A percentile compares a stretch with the other conserved stretches of the same genome.
phyloP scores from a whole-genome alignment of 1,284 basidiomycete genomes.

The Grifola frondosa region DNA sequence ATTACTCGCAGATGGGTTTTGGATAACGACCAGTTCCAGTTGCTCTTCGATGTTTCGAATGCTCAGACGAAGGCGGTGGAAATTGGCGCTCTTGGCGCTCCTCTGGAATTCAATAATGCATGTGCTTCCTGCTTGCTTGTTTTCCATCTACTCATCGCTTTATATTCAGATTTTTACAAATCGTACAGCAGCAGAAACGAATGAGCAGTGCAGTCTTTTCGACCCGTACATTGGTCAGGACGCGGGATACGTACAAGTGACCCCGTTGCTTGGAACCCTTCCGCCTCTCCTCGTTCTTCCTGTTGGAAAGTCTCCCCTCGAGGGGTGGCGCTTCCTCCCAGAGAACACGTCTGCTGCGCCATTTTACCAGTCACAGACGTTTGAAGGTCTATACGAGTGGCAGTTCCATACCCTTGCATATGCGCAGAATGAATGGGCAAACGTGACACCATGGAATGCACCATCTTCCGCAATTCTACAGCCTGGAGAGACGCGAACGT shows the following conservation, averaged over 20 bases:
- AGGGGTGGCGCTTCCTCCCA: constrained; percentile 59
- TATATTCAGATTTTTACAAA: constrained; percentile 51
- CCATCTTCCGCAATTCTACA: constrained; percentile 50
- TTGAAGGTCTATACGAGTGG: constrained; percentile 61
- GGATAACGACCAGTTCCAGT: constrained; percentile 41
- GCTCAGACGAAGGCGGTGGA: constrained; percentile 47
- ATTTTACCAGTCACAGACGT: constrained; percentile 60
- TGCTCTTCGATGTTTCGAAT: constrained; percentile 54
- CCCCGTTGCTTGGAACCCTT: constrained; percentile 54
- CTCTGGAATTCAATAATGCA: constrained; percentile 59
- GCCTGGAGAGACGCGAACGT: constrained; percentile 50
- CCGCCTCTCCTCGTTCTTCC: constrained; percentile 53
- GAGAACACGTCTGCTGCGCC: constrained; percentile 46
- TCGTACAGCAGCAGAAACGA: constrained; percentile 50
- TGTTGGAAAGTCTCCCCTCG: constrained; percentile 48
- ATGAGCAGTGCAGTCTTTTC: constrained; percentile 52
- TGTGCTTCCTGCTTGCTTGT: constrained; percentile 10
- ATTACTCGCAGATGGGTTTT: constrained; percentile 55
- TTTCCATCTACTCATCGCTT: neutral
- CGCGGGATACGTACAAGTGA: constrained; percentile 53
- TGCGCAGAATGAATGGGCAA: constrained; percentile 55
- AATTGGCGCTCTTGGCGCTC: constrained; percentile 54
- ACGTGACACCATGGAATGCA: constrained; percentile 55
- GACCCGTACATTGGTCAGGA: constrained; percentile 61
- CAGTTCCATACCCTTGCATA: constrained; percentile 60